These are phyloP conservation scores for Erodium maritimum DNA, from an alignment of 345 rosid species.

Conservation along the genomic window DNA sequence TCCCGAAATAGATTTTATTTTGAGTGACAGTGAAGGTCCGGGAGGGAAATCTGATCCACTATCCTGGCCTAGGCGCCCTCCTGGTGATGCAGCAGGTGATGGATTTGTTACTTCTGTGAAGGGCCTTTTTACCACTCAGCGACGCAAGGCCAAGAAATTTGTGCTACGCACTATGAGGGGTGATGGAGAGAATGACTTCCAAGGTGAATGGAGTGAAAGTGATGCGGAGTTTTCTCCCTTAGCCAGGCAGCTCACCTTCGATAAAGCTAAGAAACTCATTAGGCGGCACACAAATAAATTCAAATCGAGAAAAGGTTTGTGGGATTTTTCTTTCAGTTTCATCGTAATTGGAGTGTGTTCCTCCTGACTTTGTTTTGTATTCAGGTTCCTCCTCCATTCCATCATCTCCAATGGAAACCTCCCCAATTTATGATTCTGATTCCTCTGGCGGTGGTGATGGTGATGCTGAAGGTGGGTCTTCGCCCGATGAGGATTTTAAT, in stretches of 20 bases:
- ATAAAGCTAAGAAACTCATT: constrained; percentile 73
- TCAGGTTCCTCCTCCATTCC: no score
- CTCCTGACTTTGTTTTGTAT: no score
- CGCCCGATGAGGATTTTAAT: no score
- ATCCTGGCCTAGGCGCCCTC: constrained; percentile 66
- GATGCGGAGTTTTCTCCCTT: constrained; percentile 76
- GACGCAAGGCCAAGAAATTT: constrained; percentile 87
- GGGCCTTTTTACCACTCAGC: constrained; percentile 88
- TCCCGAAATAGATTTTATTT: constrained; percentile 62
- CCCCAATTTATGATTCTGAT: no score
- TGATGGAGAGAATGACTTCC: constrained; percentile 76
- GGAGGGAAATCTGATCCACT: constrained; percentile 52
- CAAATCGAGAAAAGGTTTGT: constrained; percentile 65
- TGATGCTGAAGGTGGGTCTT: no score
- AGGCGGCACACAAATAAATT: constrained; percentile 84
- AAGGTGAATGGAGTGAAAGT: constrained; percentile 91
- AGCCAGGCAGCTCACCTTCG: constrained; percentile 84
- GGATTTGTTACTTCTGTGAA: constrained; percentile 84
- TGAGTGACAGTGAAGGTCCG: constrained; percentile 68
- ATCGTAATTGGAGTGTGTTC: no score
- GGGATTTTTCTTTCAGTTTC: not conserved
- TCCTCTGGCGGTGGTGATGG: no score
- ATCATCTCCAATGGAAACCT: no score
- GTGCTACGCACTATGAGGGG: constrained; percentile 93
- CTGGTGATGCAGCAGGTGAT: constrained; percentile 93